Evolutionary conservation across 176 grass and related monocot species (phyloP).

Genomic region (Triticum urartu): DNA sequence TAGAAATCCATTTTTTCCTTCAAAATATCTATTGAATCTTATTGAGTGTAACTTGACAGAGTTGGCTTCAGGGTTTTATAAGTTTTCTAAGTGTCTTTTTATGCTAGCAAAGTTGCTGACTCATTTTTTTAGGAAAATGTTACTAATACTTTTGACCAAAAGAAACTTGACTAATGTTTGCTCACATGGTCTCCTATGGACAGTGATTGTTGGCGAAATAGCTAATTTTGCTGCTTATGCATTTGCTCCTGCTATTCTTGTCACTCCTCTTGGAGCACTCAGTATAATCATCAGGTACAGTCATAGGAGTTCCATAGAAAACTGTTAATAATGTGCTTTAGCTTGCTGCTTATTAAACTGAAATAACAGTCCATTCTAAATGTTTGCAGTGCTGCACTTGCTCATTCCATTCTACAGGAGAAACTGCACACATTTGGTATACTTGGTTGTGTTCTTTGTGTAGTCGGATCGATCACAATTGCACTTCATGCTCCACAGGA

Average conservation of each 20-base stretch:
- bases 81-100: too few species aligned
- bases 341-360: slow-evolving; percentile 20
- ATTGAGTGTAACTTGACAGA: too few species aligned
- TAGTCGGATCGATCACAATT: slow-evolving; percentile 91
- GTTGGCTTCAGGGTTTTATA: too few species aligned
- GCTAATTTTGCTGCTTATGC: slow-evolving; percentile 98
- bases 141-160: slow-evolving; percentile 1
- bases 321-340: slow-evolving; percentile 18
- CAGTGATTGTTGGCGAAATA: slow-evolving; percentile 97
- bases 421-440: slow-evolving; percentile 84
- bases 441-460: slow-evolving; percentile 92
- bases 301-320: neutral
- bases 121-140: slow-evolving; percentile 17
- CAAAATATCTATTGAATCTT: too few species aligned
- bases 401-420: slow-evolving; percentile 79
- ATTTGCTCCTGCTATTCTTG: slow-evolving; percentile 94
- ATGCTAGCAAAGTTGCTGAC: too few species aligned
- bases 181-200: slow-evolving; percentile 29
- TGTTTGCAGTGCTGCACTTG: slow-evolving; percentile 80
- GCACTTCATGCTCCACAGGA: slow-evolving; percentile 91
- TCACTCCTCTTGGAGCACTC: slow-evolving; percentile 94
- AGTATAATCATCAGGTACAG: slow-evolving; percentile 97
- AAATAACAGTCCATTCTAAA: slow-evolving; percentile 16
- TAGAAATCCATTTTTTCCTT: neutral
- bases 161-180: slow-evolving; percentile 29